Base-by-base conservation (phyloP, 2,329 filamentous ascomycete genomes). In the Mariannaea elegans region DNA sequence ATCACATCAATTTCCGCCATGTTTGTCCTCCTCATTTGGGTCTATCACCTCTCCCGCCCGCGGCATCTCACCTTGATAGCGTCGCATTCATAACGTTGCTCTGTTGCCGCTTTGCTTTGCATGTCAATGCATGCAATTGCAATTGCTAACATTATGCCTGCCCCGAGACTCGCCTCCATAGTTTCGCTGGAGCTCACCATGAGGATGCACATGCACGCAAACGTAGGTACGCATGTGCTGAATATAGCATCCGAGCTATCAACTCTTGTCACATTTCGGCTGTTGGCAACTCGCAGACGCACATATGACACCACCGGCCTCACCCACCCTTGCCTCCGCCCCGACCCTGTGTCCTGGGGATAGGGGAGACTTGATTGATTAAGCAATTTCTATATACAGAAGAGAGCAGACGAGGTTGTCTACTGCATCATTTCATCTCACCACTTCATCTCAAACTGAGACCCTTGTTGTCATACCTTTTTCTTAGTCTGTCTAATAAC, bases 221-320 rank as follows among this genome's bases (percentile, higher is more conserved):
- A 7, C 27, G 12, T 12, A 31, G 10, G 21, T 31, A 46, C 24
- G 42, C 23, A 46, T 24, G 39, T 31, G 38, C 50, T 44, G 44
- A 48, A 50, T 32, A 59, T 54, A 49, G 24, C 50, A 54, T 38
- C 31, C 39, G 44, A 34, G 24, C 36, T 42, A 57, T 45, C 21
- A 56, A 29, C 41, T 59, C 55, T 61, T n/a, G 65, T 55, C 49
- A 68, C 44, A 69, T 66, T 55, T 66, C 57, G 48, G 54, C 50
- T 55, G 61, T 50, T 52, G 63, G 34, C 56, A 47, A 47, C 56
- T 56, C 36, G 55, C 57, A 61, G 61, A 67, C 67, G 64, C 62
- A 68, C 27, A 59, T 39, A 65, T 68, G 67, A 62, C 65, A 69
- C 67, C 67, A 70, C 48, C 38, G 50, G 46, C 56, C 49, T 46